phyloP scores from a whole-genome alignment of 257 asterid genomes.

The Fraxinus quadrangulata region DNA sequence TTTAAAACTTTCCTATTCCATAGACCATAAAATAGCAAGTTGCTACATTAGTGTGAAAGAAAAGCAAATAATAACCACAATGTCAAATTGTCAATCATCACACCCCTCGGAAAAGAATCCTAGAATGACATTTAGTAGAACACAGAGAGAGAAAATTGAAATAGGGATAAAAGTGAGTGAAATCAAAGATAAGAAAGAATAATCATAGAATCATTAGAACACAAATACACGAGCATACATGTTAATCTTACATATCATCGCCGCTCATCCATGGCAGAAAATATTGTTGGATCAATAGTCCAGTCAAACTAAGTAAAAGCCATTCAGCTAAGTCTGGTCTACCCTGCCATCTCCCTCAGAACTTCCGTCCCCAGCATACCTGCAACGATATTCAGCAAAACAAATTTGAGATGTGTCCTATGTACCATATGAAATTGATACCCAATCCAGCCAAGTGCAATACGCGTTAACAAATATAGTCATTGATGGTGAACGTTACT shows the following conservation, averaged over 20 bases:
- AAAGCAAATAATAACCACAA: background rate
- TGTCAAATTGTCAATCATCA: conserved; percentile 28
- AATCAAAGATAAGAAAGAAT: conserved; percentile 16
- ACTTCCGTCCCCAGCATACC: conserved; percentile 71
- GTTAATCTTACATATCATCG: conserved; percentile 35
- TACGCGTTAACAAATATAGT: no score
- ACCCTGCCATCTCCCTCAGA: conserved; percentile 61
- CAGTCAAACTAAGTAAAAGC: conserved; percentile 21
- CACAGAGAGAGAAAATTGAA: background rate
- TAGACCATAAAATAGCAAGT: no score
- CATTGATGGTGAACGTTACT: background rate
- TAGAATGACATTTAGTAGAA: background rate
- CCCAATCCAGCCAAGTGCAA: background rate
- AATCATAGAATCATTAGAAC: conserved; percentile 25
- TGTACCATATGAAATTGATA: background rate
- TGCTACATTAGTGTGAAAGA: background rate
- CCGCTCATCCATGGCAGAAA: background rate
- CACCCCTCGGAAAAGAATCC: conserved; percentile 15
- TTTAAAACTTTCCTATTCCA: no score
- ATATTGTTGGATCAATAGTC: conserved; percentile 11
- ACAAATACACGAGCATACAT: conserved; percentile 33
- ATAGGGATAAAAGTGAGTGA: background rate
- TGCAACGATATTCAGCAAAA: conserved; percentile 33
- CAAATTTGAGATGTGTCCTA: background rate
- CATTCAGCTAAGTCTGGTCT: conserved; percentile 39